Base-by-base conservation (phyloP, 441 rosid species). In the Croton setiger region DNA sequence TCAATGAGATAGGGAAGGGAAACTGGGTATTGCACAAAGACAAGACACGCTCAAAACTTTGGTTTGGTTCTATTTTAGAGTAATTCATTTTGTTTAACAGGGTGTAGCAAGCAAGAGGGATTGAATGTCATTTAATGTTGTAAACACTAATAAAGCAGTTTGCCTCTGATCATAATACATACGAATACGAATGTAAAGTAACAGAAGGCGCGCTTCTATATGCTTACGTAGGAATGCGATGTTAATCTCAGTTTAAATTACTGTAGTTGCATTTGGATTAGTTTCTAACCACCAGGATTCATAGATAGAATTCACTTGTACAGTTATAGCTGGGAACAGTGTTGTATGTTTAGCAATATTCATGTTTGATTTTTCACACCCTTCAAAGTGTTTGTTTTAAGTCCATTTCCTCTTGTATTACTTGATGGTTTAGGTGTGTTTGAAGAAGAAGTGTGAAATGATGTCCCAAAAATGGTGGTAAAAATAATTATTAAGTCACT, bases 1-100 rank as follows among this genome's bases (percentile, higher is more conserved):
- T 69, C 90, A 64, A 76, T 81, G 79, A 81, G 36, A 60, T 49
- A 78, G 82, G 67, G 72, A 10, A 74, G 74, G 65, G 33, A 68
- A 70, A 67, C n/a, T 45, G 63, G 45, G 60, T 69, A 69, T 18
- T 20, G 9, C 41, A 21, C 57, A 56, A 17, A 53, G 49, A 31
- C 31, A 27, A 45, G 68, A 51, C 36, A 47, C 60, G 31, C 36
- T 41, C 60, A 31, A 72, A 66, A 63, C 49, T 60, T 68, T 11
- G 33, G 69, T 56, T 60, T 31, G 59, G 67, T 56, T 57, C 41
- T 59, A 63, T 14, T n/a, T 51, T 41, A 59, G 74, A 70, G 23
- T 65, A 31, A 44, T 60, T 63, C 74, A 54, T 41, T 73, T 44
- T 39, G 67, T 56, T 63, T 74, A 57, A 71, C 13, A 41, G 66